phyloP scores from a whole-genome alignment of 2,329 filamentous ascomycete genomes.

The Beauveria pseudobassiana region DNA sequence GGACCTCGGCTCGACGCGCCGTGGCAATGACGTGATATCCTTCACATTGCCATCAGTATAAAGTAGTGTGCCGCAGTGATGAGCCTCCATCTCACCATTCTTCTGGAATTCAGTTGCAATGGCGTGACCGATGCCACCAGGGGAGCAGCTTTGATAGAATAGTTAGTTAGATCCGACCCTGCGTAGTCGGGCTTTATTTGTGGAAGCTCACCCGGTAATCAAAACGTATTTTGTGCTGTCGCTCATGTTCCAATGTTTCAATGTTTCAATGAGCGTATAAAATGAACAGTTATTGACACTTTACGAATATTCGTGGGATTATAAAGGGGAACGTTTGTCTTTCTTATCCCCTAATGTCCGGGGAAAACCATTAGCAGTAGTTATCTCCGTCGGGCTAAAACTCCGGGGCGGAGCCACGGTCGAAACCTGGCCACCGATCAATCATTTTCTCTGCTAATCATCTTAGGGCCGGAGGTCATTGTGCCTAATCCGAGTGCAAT shows the following conservation, averaged over 20 bases:
- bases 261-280: too few species aligned
- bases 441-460: not conserved
- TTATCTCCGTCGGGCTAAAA: not conserved
- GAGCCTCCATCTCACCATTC: not conserved
- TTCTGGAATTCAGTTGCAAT: constrained; percentile 32
- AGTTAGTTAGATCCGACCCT: not conserved
- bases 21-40: constrained; percentile 50
- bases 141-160: constrained; percentile 42
- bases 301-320: not conserved
- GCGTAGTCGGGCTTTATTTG: not conserved
- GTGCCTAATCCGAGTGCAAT: too few species aligned
- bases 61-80: constrained; percentile 13
- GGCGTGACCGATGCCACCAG: constrained; percentile 50
- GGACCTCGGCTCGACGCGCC: constrained; percentile 41
- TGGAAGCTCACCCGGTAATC: constrained; percentile 38
- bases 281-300: not conserved
- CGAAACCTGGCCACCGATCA: not conserved
- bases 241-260: too few species aligned
- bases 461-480: not conserved
- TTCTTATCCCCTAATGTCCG: not conserved
- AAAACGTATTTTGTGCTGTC: constrained; percentile 35
- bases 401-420: not conserved
- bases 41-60: constrained; percentile 18
- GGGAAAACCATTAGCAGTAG: not conserved
- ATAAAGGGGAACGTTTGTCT: not conserved